Base-by-base conservation (phyloP, 371 early-diverging fungal species). In the Smittium mucronatum region DNA sequence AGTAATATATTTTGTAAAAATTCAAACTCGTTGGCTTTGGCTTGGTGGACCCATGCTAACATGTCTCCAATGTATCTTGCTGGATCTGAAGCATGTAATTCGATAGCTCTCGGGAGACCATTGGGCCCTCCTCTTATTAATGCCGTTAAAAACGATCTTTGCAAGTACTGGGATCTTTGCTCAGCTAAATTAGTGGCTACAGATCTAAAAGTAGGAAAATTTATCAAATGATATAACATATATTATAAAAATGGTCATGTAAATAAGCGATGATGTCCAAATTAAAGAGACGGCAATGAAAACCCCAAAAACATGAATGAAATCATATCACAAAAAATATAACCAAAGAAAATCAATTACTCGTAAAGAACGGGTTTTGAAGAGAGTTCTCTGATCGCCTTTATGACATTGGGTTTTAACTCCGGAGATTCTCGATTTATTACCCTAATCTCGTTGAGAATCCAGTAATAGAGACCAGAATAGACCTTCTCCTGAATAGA, bases 1-100 rank as follows among this genome's bases (percentile, higher is more conserved):
- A 77, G 79, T 70, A 93, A 82, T 57, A 93, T 73, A 34, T 85
- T 83, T 70, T 94, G 91, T 31, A 94, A 76, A 76, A 93, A 86
- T 75, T 96, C 96, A 26, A 86, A 82, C 77, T 94, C 96, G 30
- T 87, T 83, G 11, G 93, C 93, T 36, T 86, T 84, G 0, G 93
- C 87, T 79, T 94, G 94, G 82, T 97, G 97, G 0, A 94, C 75
- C 95, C 95, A 97, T 0, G 95, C 95, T 17, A 95, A 78, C 90
- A 95, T 93, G 71, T 95, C 97, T 15, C 95, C 95, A 63, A 89
- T 84, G 72, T 94, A 95, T 34, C 94, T 81, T 68, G 89, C 74
- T 0, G 95, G 89, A 72, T 97, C 95, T 63, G 89, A 91, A 0
- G 94, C 93, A 74, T 93, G 92, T 1, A 93, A 71, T 73, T 97